phyloP scores from a whole-genome alignment of 257 asterid genomes.

The Fraxinus americana region DNA sequence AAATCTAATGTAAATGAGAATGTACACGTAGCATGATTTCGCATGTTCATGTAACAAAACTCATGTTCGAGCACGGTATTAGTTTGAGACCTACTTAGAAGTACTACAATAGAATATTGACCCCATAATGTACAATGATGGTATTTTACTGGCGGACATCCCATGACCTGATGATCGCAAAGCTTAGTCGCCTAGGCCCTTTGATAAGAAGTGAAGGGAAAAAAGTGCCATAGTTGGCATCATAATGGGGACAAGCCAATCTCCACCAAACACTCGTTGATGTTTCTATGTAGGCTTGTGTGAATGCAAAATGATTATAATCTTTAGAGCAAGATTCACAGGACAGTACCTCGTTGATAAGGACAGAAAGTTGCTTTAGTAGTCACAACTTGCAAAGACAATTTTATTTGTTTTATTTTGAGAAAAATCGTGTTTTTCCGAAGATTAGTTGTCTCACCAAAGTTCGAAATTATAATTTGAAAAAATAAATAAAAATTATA shows the following conservation, averaged over 20 bases:
- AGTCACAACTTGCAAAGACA: background rate
- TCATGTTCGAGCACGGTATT: too few species aligned
- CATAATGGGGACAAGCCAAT: background rate
- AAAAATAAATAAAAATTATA: too few species aligned
- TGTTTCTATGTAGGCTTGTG: background rate
- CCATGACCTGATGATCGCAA: too few species aligned
- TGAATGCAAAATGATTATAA: background rate
- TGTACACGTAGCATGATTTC: too few species aligned
- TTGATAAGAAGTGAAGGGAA: background rate
- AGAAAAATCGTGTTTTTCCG: background rate
- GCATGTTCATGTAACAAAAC: too few species aligned
- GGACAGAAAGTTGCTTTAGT: background rate
- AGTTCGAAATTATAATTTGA: background rate
- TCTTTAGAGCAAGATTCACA: background rate
- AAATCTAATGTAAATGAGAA: too few species aligned
- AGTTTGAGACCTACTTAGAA: too few species aligned
- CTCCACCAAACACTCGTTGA: background rate
- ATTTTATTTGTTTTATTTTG: background rate
- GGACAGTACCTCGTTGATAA: background rate
- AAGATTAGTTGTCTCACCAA: background rate
- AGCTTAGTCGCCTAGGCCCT: background rate
- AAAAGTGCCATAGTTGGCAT: background rate
- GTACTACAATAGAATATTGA: too few species aligned
- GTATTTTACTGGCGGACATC: too few species aligned
- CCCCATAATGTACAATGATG: too few species aligned